Evolutionary conservation across 2,329 filamentous ascomycete genomes (phyloP), one percentile per base, ranked within the genome.

Genomic region (Claviceps arundinis): DNA sequence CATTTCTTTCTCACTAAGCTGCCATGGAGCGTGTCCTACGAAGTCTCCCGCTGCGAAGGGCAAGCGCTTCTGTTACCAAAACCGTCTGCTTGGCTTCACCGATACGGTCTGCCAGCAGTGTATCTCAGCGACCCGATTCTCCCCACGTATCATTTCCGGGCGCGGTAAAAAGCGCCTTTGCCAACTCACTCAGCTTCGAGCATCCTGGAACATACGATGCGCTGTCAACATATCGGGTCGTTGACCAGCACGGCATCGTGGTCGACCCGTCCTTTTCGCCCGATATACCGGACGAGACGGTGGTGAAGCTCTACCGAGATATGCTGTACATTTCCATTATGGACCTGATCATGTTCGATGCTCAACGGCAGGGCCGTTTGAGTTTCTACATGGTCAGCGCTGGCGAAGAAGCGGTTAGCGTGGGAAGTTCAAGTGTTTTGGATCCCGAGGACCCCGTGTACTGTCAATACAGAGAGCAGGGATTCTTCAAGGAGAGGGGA

Each of bases 301-400:
- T 82, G 13, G 62, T 80, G 51, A 77, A 80, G 62, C 68, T 82
- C 50, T 84, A 84, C 66, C 75, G 71, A 54, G 78, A 82, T 60
- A 85, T 86, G 82, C 61, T 85, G 9, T 77, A 74, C 38, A 73
- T 84, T 9, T 82, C 85, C 52, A 86, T 97, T 59, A 93, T 98
- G 89, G 93, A 98, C 64, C 68, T 95, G 52, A 87, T 97, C 65
- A 97, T 97, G 90, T 96, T 95, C 63, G 93, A 98, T 63, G 90
- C 93, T 0, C 93, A 98, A 69, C 78, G 93, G 46, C 93, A 98
- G 69, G 90, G 90, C n/a, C 81, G 89, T 19, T 71, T 95, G 52
- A 90, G 85, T 67, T 98, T 98, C 70, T 98, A 98, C 70, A 97
- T 98, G 87, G 91, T 91, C 62, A 91, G 87, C 40, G 87, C 89